phyloP scores from a whole-genome alignment of 2,329 filamentous ascomycete genomes.

The Pseudogymnoascus verrucosus region DNA sequence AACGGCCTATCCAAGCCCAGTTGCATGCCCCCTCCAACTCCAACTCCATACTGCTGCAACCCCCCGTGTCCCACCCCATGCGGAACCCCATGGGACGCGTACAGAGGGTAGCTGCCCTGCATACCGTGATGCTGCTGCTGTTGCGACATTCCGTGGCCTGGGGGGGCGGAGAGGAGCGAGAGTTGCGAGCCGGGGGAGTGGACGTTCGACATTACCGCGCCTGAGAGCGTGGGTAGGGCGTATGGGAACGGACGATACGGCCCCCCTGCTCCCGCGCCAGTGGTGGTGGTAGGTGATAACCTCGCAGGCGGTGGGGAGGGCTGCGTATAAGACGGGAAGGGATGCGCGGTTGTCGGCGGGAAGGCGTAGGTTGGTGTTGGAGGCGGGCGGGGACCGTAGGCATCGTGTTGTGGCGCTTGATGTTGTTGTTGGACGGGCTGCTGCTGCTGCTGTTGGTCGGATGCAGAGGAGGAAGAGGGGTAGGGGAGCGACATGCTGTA shows the following conservation, averaged over 20 bases:
- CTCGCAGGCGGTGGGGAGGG: slow-evolving; percentile 38
- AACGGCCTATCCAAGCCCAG: slow-evolving; percentile 64
- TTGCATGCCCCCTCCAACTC: slow-evolving; percentile 22
- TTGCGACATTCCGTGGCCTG: slow-evolving; percentile 36
- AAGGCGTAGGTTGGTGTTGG: slow-evolving; percentile 53
- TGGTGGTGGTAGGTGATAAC: slow-evolving; percentile 33
- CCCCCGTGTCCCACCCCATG: neutral
- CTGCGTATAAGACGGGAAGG: slow-evolving; percentile 40
- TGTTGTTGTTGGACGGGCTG: neutral
- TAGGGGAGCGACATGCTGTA: neutral
- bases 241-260: slow-evolving; percentile 35
- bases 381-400: slow-evolving; percentile 45
- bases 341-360: slow-evolving; percentile 40
- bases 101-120: neutral
- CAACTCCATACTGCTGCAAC: neutral
- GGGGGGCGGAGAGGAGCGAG: slow-evolving; percentile 52
- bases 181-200: slow-evolving; percentile 66
- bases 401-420: slow-evolving; percentile 31
- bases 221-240: slow-evolving; percentile 53
- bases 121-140: neutral
- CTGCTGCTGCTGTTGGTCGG: neutral
- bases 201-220: slow-evolving; percentile 70
- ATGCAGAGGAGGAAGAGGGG: neutral
- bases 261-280: slow-evolving; percentile 33
- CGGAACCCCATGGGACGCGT: neutral